Base-by-base conservation (phyloP, 371 early-diverging fungal genomes). In the Mucor piriformis region DNA sequence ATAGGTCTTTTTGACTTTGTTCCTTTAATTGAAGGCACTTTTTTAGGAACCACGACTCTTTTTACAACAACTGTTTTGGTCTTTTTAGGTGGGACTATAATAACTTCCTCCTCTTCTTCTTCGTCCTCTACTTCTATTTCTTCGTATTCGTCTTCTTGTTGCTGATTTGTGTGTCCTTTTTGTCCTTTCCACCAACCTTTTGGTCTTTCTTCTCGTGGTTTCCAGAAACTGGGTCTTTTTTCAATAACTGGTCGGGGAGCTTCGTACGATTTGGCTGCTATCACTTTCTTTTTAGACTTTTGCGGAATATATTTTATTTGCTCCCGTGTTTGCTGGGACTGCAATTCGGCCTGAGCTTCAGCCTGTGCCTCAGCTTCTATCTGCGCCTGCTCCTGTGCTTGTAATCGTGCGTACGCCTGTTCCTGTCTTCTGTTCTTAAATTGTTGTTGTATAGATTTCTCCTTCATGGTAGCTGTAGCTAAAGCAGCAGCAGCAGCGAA, bases 121-220 rank as follows among this genome's bases (percentile, higher is more conserved):
- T 58, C 51, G 24, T 58, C 43, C 16, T 15, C 43, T n/a, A 7
- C n/a, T 0, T 27, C 32, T n/a, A 18, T 32, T 2, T 37, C 42
- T 27, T 40, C 49, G 38, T 33, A 18, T 29, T 40, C 15, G 23
- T 25, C 27, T 18, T 57, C 37, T 23, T 48, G 37, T 8, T 23
- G 18, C 3, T 8, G 25, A 12, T 5, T 42, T 6, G 0, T 38
- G 13, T 6, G 11, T 1, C 16, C 40, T 38, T 16, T 35, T 24
- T 64, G 54, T 16, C 54, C 47, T 35, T 59, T 57, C 59, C 64
- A 54, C 64, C 64, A 64, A 3, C 55, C 66, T 20, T 61, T 66
- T 3, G 42, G 24, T 33, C 50, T 47, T 3, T 47, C 54, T 20
- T 66, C 57, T 47, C 66, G 50, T 12, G 66, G 66, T 42, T 51